These are phyloP conservation scores for Bolboschoenus planiculmis DNA, from an alignment of 176 grass and related monocot genomes.

Conservation along the genomic window DNA sequence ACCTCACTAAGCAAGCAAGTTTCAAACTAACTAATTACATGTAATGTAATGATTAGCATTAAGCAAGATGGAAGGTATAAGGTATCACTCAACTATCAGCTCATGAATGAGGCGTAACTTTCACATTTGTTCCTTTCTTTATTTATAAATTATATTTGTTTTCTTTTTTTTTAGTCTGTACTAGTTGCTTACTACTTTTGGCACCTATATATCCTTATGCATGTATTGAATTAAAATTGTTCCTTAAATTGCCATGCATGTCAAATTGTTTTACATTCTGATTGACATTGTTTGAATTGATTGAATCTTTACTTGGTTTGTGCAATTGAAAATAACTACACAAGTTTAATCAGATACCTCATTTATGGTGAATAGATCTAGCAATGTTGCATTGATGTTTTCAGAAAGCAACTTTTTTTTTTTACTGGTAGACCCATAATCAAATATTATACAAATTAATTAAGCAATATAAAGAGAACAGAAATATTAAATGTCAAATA, in stretches of 20 bases:
- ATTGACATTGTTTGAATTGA: neutral
- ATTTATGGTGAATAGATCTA: neutral
- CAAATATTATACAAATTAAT: neutral
- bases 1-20: neutral
- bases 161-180: neutral
- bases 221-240: neutral
- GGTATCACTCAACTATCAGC: slow-evolving; percentile 11
- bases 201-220: neutral
- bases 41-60: slow-evolving; percentile 9
- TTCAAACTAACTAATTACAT: neutral
- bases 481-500: neutral
- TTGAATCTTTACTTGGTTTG: neutral
- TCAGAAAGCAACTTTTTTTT: too few species aligned
- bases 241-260: neutral
- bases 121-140: neutral
- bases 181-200: neutral
- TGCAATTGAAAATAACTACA: neutral
- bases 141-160: neutral
- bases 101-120: slow-evolving; percentile 9
- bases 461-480: neutral
- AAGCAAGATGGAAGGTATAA: neutral
- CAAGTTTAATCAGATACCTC: neutral
- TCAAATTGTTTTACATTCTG: neutral
- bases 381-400: neutral
- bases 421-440: too few species aligned